A percentile compares a stretch with the other conserved stretches of the same genome.
phyloP scores from a whole-genome alignment of 2,329 filamentous ascomycete genomes.

The Boeremia lycopersici region DNA sequence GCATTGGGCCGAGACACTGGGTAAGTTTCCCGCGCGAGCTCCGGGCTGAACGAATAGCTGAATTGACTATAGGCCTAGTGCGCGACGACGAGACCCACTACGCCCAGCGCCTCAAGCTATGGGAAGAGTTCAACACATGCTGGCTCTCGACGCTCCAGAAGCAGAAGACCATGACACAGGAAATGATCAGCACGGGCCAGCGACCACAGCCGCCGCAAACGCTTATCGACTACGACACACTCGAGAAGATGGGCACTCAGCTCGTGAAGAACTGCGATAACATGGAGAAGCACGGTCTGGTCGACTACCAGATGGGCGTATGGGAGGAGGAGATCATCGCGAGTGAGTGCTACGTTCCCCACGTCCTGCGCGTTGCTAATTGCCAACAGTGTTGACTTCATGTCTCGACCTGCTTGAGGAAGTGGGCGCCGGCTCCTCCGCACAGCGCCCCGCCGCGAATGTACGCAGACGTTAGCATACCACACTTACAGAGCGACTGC shows the following conservation, averaged over 20 bases:
- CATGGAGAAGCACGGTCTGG: constrained; percentile 88
- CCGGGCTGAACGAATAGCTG: constrained; percentile 45
- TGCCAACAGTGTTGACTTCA: constrained; percentile 55
- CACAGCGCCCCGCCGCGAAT: constrained; percentile 39
- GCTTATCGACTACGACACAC: constrained; percentile 69
- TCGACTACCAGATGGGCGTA: constrained; percentile 96
- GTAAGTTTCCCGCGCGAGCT: constrained; percentile 56
- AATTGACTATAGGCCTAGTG: constrained; percentile 71
- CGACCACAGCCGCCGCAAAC: constrained; percentile 64
- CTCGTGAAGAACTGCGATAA: constrained; percentile 82
- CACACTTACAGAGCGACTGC: neutral
- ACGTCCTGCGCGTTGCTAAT: constrained; percentile 14
- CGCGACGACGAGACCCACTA: constrained; percentile 80
- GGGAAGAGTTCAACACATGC: constrained; percentile 92
- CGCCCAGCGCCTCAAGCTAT: constrained; percentile 78
- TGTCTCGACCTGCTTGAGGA: constrained; percentile 61
- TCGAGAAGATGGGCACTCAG: constrained; percentile 82
- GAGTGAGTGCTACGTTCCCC: constrained; percentile 61
- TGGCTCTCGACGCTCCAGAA: constrained; percentile 85
- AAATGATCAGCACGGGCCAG: constrained; percentile 64
- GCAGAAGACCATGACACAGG: constrained; percentile 75
- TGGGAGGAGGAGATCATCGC: constrained; percentile 92
- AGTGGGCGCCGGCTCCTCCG: constrained; percentile 39
- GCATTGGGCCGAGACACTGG: constrained; percentile 67
- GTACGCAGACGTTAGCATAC: constrained; percentile 41